A percentile compares a stretch with the other conserved stretches of the same genome.
These are phyloP conservation scores for Fusarium nematophilum DNA, from an alignment of 2,329 filamentous ascomycete species.

Conservation along the genomic window DNA sequence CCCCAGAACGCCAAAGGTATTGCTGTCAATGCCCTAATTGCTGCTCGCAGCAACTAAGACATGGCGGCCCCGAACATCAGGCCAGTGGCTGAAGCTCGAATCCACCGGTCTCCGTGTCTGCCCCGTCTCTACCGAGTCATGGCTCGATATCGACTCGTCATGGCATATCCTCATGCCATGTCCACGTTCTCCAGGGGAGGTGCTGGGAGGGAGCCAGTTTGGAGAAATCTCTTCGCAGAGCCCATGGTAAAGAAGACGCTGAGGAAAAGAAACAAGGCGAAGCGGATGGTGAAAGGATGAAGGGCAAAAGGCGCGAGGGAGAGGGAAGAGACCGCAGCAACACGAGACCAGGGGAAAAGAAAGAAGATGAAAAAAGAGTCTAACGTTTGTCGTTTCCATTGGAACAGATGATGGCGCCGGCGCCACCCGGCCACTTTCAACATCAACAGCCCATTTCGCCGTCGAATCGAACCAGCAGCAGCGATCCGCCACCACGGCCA, in stretches of 20 bases:
- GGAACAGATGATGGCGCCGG: conserved; percentile 40
- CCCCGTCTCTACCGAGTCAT: conserved; percentile 12
- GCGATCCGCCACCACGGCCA: conserved; percentile 38
- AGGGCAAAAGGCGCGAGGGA: background rate
- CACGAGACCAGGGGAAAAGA: conserved; percentile 15
- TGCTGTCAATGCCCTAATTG: conserved; percentile 11
- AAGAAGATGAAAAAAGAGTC: conserved; percentile 28
- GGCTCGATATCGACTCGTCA: conserved; percentile 13
- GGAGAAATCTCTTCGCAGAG: conserved; percentile 1
- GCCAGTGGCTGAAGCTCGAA: conserved; percentile 44
- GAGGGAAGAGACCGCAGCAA: conserved; percentile 5
- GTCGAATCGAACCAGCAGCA: conserved; percentile 45
- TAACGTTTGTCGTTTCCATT: conserved; percentile 33
- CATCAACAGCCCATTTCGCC: conserved; percentile 45
- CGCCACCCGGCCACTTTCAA: conserved; percentile 40
- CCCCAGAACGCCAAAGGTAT: conserved; percentile 5
- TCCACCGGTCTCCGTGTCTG: conserved; percentile 11
- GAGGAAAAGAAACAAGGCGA: background rate
- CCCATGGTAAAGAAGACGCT: conserved; percentile 6
- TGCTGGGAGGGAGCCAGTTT: conserved; percentile 9
- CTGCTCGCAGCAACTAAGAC: conserved; percentile 29
- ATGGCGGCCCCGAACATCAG: conserved; percentile 39
- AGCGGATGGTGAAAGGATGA: too few relatives aligned
- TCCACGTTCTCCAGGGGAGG: conserved; percentile 10
- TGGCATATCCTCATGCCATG: conserved; percentile 14